These are phyloP conservation scores for Bruguiera sexangula DNA, from an alignment of 345 rosid species.

Conservation along the genomic window DNA sequence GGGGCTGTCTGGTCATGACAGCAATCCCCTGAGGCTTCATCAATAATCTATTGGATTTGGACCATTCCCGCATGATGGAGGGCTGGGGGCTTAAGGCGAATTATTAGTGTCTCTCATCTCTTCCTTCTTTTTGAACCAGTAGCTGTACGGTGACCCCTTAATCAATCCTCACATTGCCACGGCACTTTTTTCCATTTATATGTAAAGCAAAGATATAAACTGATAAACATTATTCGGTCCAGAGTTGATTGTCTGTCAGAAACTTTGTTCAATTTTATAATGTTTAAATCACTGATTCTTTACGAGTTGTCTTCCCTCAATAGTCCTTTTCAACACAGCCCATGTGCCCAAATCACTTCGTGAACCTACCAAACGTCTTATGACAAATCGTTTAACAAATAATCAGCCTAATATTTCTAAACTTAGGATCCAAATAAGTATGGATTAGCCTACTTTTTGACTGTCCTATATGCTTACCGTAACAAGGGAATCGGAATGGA, in stretches of 20 bases:
- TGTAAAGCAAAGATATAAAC: no score
- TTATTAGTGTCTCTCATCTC: no score
- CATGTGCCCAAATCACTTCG: slow-evolving; percentile 21
- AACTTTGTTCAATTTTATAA: neutral
- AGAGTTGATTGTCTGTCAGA: neutral
- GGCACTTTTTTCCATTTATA: neutral
- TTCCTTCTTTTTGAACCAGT: no score
- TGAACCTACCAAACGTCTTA: slow-evolving; percentile 8
- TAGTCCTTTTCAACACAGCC: slow-evolving; percentile 8
- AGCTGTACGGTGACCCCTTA: no score
- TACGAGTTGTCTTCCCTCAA: neutral
- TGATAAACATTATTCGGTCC: no score
- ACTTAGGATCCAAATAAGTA: neutral
- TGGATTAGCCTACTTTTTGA: neutral
- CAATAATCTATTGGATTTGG: no score
- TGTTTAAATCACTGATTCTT: neutral
- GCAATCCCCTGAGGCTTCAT: neutral
- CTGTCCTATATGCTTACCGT: neutral
- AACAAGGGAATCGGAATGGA: neutral
- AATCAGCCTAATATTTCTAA: neutral
- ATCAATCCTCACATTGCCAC: neutral
- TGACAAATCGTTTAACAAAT: slow-evolving; percentile 1
- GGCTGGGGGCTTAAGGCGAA: no score
- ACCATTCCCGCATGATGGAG: no score
- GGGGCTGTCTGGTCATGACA: neutral